Evolutionary conservation across 495 filamentous ascomycete genomes (phyloP).

Genomic region (Clavariopsis aquatica): DNA sequence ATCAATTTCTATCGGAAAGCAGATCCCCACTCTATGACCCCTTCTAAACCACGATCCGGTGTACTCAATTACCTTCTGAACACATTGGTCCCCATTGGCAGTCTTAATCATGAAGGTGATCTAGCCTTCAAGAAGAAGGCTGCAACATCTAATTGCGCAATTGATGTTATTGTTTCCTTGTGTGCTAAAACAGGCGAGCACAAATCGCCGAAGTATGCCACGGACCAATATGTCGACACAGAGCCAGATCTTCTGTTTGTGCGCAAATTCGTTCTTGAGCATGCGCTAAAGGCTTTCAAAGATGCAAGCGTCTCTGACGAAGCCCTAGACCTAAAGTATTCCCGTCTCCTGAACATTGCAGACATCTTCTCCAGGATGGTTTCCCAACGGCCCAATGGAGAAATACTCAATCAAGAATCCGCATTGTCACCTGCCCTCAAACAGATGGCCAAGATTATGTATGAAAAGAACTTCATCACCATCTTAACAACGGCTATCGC

Average conservation of each 20-base stretch:
- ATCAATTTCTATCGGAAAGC: slow-evolving; percentile 96
- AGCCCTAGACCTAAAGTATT: slow-evolving; percentile 81
- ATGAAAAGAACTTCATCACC: slow-evolving; percentile 91
- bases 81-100: slow-evolving; percentile 76
- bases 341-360: slow-evolving; percentile 77
- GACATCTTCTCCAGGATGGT: slow-evolving; percentile 94
- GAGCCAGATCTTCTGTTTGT: slow-evolving; percentile 89
- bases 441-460: slow-evolving; percentile 91
- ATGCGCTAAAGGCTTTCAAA: slow-evolving; percentile 86
- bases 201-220: slow-evolving; percentile 48
- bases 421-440: slow-evolving; percentile 59
- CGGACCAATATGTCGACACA: slow-evolving; percentile 60
- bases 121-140: slow-evolving; percentile 77
- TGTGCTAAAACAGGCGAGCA: slow-evolving; percentile 81
- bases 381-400: slow-evolving; percentile 64
- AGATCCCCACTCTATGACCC: slow-evolving; percentile 77
- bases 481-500: slow-evolving; percentile 88
- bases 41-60: slow-evolving; percentile 89
- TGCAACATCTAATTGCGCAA: slow-evolving; percentile 80
- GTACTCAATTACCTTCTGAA: slow-evolving; percentile 92
- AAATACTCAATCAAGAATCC: slow-evolving; percentile 45
- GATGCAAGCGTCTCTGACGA: slow-evolving; percentile 80
- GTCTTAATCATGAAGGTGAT: slow-evolving; percentile 72
- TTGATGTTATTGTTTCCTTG: slow-evolving; percentile 81
- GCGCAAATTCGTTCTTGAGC: slow-evolving; percentile 90